Percentiles rank a stretch among this genome's conserved stretches.
These are phyloP conservation scores for Brassica balearica DNA, from an alignment of 441 rosid genomes.

Conservation along the genomic window DNA sequence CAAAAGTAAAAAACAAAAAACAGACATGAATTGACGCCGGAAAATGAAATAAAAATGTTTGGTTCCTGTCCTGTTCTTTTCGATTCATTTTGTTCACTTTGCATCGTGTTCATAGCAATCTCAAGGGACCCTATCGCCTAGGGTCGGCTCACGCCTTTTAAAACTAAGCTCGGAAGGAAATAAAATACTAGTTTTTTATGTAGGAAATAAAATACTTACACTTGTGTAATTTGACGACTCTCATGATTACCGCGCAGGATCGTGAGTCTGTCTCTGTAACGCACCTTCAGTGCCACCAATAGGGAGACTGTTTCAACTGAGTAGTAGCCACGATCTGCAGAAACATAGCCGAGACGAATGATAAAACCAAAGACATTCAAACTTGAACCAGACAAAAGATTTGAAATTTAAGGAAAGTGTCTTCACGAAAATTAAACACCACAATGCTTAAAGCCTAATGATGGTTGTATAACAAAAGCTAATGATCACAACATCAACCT, in stretches of 20 bases:
- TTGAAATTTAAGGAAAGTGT: neutral
- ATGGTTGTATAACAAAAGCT: neutral
- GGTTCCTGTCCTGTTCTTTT: neutral
- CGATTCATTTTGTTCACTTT: neutral
- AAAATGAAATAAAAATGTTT: neutral
- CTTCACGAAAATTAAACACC: neutral
- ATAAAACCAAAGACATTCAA: conserved; percentile 21
- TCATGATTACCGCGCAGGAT: conserved; percentile 95
- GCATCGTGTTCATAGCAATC: neutral
- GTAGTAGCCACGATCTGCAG: conserved; percentile 96
- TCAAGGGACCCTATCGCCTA: no score
- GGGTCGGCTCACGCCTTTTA: neutral
- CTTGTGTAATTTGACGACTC: conserved; percentile 98
- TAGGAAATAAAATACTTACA: conserved; percentile 55
- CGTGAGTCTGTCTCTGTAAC: conserved; percentile 96
- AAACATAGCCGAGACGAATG: neutral
- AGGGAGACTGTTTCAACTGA: conserved; percentile 97
- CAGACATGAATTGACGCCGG: neutral
- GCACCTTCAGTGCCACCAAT: conserved; percentile 94
- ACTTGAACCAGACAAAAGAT: conserved; percentile 4
- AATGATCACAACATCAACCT: neutral
- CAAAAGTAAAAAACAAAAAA: conserved; percentile 16
- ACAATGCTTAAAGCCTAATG: neutral
- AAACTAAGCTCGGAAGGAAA: neutral
- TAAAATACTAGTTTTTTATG: neutral